phyloP scores from a whole-genome alignment of 371 early-diverging fungal genomes.

The Mortierella sp. region DNA sequence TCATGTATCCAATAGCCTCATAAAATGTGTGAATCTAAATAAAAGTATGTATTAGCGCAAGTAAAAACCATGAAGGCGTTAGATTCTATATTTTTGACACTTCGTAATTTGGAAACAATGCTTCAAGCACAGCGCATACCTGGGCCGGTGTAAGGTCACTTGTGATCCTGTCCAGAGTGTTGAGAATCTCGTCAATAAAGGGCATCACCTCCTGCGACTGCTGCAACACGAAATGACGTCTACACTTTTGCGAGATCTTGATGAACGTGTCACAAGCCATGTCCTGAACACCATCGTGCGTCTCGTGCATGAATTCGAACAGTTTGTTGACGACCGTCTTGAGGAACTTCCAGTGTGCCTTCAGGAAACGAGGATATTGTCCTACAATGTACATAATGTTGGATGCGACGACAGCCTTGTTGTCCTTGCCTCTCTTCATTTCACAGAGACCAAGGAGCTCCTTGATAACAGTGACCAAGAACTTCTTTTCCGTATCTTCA shows the following conservation, averaged over 20 bases:
- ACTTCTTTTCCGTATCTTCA: conserved; percentile 97
- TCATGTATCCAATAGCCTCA: conserved; percentile 97
- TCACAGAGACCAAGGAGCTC: conserved; percentile 95
- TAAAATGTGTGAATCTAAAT: conserved; percentile 93
- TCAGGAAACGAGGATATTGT: conserved; percentile 98
- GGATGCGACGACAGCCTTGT: conserved; percentile 99
- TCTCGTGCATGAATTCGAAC: conserved; percentile 99
- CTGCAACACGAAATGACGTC: conserved; percentile 92
- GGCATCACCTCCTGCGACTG: conserved; percentile 87
- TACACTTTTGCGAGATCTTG: conserved; percentile 97
- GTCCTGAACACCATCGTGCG: conserved; percentile 99
- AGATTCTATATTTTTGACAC: not conserved
- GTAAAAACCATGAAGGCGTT: not conserved
- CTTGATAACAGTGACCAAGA: conserved; percentile 98
- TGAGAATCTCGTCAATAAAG: conserved; percentile 95
- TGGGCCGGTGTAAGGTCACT: conserved; percentile 91
- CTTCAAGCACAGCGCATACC: conserved; percentile 50
- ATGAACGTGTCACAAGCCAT: conserved; percentile 99
- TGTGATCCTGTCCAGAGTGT: conserved; percentile 80
- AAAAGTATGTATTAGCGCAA: not conserved
- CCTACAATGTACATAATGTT: conserved; percentile 99
- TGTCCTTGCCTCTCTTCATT: conserved; percentile 96
- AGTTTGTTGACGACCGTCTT: conserved; percentile 99
- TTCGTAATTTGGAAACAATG: not conserved
- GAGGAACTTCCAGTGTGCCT: conserved; percentile 99